Percentiles rank a stretch among this genome's conserved stretches.
phyloP scores from a whole-genome alignment of 768 basidiomycete species.

The Tephrocybe sp. region DNA sequence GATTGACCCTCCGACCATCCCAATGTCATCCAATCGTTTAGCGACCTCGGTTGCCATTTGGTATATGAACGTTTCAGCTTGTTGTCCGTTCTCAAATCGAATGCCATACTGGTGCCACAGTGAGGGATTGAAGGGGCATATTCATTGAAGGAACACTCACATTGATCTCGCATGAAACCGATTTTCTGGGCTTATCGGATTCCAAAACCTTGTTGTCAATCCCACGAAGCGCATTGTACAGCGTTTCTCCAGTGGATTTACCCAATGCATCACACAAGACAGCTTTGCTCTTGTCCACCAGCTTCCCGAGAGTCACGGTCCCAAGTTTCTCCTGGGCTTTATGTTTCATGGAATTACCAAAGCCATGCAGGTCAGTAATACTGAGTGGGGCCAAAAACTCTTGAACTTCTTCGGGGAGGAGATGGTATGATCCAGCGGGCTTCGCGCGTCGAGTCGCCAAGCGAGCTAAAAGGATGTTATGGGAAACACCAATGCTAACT shows the following conservation, averaged over 20 bases:
- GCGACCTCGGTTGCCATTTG: conserved; percentile 80
- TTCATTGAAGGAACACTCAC: conserved; percentile 47
- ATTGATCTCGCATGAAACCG: conserved; percentile 93
- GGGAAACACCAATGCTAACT: conserved; percentile 92
- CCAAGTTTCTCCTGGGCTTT: conserved; percentile 85
- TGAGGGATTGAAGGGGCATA: not conserved
- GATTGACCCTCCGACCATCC: conserved; percentile 70
- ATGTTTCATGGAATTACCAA: conserved; percentile 72
- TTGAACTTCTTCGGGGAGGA: conserved; percentile 51
- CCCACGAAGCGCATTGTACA: conserved; percentile 84
- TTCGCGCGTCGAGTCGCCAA: conserved; percentile 91
- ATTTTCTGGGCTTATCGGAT: conserved; percentile 84
- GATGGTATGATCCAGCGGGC: conserved; percentile 83
- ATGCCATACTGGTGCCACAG: conserved; percentile 77
- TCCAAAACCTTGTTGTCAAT: conserved; percentile 80
- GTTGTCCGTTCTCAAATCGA: conserved; percentile 79
- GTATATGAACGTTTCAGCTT: conserved; percentile 77
- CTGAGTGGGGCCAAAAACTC: conserved; percentile 64
- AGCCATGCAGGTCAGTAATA: conserved; percentile 84
- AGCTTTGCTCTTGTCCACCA: conserved; percentile 61
- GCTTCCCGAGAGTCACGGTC: conserved; percentile 65
- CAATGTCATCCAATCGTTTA: conserved; percentile 63
- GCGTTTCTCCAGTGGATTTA: conserved; percentile 75
- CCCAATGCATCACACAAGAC: conserved; percentile 75
- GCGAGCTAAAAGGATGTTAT: conserved; percentile 91